These are phyloP conservation scores for Geotrichum ghanense DNA, from an alignment of 805 yeast species.

Conservation along the genomic window DNA sequence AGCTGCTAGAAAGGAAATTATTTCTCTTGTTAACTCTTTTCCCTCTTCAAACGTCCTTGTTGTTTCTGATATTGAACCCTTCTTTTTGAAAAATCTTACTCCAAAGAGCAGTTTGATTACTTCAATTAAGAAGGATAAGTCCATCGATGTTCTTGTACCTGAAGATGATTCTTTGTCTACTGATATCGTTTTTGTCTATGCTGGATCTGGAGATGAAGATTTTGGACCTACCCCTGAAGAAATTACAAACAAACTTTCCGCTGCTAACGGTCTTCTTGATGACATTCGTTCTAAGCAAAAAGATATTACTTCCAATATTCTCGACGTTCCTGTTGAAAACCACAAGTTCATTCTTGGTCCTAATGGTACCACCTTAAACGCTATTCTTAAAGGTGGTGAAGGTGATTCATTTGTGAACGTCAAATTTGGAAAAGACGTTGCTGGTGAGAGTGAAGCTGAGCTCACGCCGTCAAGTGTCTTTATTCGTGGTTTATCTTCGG, in stretches of 20 bases:
- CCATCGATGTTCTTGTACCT: conserved; percentile 43
- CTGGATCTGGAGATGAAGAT: conserved; percentile 39
- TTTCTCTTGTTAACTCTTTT: conserved; percentile 58
- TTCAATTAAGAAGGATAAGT: conserved; percentile 26
- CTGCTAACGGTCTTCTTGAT: conserved; percentile 40
- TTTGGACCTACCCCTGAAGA: conserved; percentile 62
- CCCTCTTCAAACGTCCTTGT: conserved; percentile 53
- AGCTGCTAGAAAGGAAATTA: conserved; percentile 60
- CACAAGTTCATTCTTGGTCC: conserved; percentile 57
- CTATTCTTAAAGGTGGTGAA: conserved; percentile 26
- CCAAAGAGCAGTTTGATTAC: conserved; percentile 12
- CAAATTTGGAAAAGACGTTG: conserved; percentile 23
- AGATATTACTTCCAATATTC: conserved; percentile 37
- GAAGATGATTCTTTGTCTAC: conserved; percentile 28
- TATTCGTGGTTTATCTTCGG: conserved; percentile 58
- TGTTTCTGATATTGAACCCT: conserved; percentile 55
- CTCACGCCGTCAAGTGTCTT: conserved; percentile 40
- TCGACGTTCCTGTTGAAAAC: conserved; percentile 41
- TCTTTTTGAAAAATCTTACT: conserved; percentile 40
- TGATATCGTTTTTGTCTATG: conserved; percentile 45
- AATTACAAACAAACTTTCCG: conserved; percentile 39
- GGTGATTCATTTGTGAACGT: conserved; percentile 27
- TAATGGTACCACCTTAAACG: conserved; percentile 43
- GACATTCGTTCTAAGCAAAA: conserved; percentile 47
- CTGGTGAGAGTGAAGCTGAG: conserved; percentile 21